phyloP scores from a whole-genome alignment of 179 eudicot genomes.

The Silene coronaria region DNA sequence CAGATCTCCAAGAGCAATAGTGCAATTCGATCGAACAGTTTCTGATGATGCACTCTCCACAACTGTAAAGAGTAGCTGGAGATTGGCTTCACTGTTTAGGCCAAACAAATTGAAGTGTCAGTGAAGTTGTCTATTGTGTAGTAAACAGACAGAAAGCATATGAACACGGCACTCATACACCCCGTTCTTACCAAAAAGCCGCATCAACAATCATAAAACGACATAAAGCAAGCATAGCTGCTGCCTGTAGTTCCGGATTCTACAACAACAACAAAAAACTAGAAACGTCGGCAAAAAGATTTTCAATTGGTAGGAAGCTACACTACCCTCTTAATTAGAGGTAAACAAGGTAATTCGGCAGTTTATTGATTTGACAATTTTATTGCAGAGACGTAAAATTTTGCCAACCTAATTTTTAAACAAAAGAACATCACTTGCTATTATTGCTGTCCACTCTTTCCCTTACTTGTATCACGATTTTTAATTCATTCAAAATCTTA shows the following conservation, averaged over 20 bases:
- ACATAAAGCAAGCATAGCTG: conserved; percentile 97
- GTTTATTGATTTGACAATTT: not conserved
- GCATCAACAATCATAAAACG: conserved; percentile 94
- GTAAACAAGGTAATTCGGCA: not conserved
- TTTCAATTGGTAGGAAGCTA: not conserved
- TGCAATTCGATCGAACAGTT: conserved; percentile 91
- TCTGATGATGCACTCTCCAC: conserved; percentile 88
- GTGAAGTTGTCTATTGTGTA: not conserved
- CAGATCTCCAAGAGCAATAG: conserved; percentile 89
- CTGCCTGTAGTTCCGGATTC: conserved; percentile 87
- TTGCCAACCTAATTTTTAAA: not conserved
- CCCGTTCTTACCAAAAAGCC: conserved; percentile 61
- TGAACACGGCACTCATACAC: not conserved
- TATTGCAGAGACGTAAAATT: not conserved
- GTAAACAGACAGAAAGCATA: conserved; percentile 4
- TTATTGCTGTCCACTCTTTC: too few species aligned
- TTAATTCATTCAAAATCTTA: not conserved
- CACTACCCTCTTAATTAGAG: not conserved
- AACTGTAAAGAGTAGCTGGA: conserved; percentile 92
- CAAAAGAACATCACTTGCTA: not conserved
- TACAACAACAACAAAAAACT: conserved; percentile 31
- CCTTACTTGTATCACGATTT: not conserved
- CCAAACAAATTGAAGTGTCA: conserved; percentile 4
- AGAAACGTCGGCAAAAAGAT: conserved; percentile 22
- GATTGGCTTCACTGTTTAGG: conserved; percentile 71